These are phyloP conservation scores for Lumnitzera racemosa DNA, from an alignment of 345 rosid species.

Conservation along the genomic window DNA sequence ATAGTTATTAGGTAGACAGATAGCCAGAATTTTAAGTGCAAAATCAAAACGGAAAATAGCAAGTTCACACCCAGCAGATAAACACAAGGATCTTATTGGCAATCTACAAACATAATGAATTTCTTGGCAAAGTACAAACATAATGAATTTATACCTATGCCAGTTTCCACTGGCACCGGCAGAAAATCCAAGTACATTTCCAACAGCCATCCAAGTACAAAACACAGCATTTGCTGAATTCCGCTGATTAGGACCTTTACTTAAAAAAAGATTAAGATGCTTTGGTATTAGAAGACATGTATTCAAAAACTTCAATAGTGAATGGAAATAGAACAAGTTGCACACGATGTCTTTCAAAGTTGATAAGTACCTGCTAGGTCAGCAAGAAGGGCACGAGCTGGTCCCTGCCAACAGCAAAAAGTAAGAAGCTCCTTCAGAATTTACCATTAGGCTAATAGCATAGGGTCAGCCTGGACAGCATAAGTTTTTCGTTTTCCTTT, in stretches of 20 bases:
- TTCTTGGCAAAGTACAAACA: constrained; percentile 9
- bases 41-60: neutral
- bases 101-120: constrained; percentile 10
- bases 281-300: neutral
- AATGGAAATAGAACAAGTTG: neutral
- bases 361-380: constrained; percentile 64
- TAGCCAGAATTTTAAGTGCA: constrained; percentile 1
- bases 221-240: constrained; percentile 91
- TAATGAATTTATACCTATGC: constrained; percentile 56
- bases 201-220: constrained; percentile 98
- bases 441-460: neutral
- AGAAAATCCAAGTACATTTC: constrained; percentile 92
- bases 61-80: neutral
- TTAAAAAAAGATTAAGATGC: constrained; percentile 8
- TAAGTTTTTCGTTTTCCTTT: neutral
- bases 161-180: constrained; percentile 93
- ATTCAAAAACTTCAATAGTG: neutral
- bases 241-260: constrained; percentile 83
- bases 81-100: neutral
- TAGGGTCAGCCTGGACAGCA: neutral
- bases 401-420: constrained; percentile 50
- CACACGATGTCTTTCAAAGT: neutral
- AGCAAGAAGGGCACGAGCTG: constrained; percentile 97
- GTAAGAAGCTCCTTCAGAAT: constrained; percentile 9
- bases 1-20: constrained; percentile 8